Percentiles rank a stretch among this genome's conserved stretches.
These are phyloP conservation scores for Thalassiosira exigua DNA, from an alignment of 352 stramenopile genomes.

Conservation along the genomic window DNA sequence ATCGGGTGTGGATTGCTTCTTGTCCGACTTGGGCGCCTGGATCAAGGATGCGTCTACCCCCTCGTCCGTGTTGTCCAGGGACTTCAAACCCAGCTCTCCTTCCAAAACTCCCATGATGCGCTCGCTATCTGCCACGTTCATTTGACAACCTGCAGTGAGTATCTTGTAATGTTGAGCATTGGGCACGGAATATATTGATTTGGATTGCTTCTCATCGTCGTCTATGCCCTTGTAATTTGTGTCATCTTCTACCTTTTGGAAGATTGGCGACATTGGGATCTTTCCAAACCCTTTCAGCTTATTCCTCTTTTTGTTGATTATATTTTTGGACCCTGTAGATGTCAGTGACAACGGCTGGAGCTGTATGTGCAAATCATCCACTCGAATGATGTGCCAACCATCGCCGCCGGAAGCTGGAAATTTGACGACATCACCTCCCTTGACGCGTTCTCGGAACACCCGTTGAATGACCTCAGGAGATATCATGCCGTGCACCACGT, in stretches of 20 bases:
- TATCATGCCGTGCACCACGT: constrained; percentile 65
- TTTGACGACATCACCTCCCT: constrained; percentile 78
- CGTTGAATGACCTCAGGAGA: constrained; percentile 82
- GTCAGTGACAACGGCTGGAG: too few species aligned
- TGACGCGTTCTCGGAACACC: constrained; percentile 62
- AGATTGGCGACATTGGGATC: constrained; percentile 36
- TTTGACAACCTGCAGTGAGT: constrained; percentile 88
- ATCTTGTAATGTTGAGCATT: constrained; percentile 80
- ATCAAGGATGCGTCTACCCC: constrained; percentile 32
- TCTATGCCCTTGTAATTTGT: constrained; percentile 12
- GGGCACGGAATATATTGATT: constrained; percentile 49
- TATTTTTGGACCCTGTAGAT: constrained; percentile 20
- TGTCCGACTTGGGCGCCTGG: constrained; percentile 29
- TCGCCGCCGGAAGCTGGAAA: constrained; percentile 83
- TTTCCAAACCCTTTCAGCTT: constrained; percentile 21
- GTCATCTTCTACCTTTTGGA: constrained; percentile 22
- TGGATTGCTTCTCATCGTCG: too few species aligned
- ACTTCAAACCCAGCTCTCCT: constrained; percentile 81
- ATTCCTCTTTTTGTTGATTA: constrained; percentile 47
- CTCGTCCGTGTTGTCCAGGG: constrained; percentile 43
- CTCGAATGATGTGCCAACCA: constrained; percentile 75
- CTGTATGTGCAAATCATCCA: too few species aligned
- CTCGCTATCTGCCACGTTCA: constrained; percentile 88
- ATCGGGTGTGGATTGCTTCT: constrained; percentile 66
- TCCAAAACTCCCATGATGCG: constrained; percentile 87